Evolutionary conservation across 305 asterid species (phyloP), one percentile per base, ranked within the genome.

Genomic region (Ilex paraguariensis): DNA sequence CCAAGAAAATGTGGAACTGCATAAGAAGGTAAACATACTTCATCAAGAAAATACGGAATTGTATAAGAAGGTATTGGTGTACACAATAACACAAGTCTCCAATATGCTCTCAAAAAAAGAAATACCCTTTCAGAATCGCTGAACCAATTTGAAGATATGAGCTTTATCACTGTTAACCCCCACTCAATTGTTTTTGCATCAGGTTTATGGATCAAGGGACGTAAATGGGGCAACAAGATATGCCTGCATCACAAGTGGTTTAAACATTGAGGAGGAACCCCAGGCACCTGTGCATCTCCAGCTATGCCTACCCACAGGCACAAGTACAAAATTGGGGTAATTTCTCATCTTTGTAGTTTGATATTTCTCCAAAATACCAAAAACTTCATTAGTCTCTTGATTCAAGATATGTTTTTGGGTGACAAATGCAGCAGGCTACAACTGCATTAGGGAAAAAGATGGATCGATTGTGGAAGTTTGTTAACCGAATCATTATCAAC

Each of bases 1-100:
- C 60, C 84, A 81, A 66, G 91, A 89, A 67, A 89, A 84, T 70
- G 61, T 68, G 13, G 84, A 84, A 69, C 74, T 89, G 51, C 70
- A 68, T 73, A 78, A 84, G 66, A 81, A 85, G 85, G 65, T 83
- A 57, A 77, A 79, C 63, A 60, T 72, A 62, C 59, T 74, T 51
- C 62, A 64, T 31, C 83, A 81, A 64, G 85, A 86, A 74, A 82
- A 86, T 65, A 67, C 65, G 54, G 76, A 79, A 33, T 60, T 89
- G 73, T 80, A 66, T 71, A 81, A 75, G 66, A 88, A 82, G 95
- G 96, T 82, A 79, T 30, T 7, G 17, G 15, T 36, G 52, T 21
- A 32, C 62, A 66, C 39, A 46, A 61, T 56, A 30, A 39, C 64
- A 30, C 7, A 68, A 60, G 36, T 11, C 11, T 39, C 42, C 48